These are phyloP conservation scores for Phytophthora fragariae DNA, from an alignment of 352 stramenopile genomes.

Conservation along the genomic window DNA sequence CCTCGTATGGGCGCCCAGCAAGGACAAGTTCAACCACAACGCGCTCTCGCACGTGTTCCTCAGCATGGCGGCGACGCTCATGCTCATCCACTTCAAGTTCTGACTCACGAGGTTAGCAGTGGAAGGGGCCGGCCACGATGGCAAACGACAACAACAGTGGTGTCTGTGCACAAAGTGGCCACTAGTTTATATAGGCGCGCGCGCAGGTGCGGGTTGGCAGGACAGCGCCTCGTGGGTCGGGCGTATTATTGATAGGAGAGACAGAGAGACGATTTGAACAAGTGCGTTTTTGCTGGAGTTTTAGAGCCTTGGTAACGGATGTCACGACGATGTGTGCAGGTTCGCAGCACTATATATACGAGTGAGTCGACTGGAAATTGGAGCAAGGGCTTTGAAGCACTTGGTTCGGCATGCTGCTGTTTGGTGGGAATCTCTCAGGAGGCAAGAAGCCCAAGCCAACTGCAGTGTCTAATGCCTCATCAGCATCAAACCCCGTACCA, in stretches of 20 bases:
- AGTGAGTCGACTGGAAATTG: background rate
- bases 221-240: conserved; percentile 5
- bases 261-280: conserved; percentile 23
- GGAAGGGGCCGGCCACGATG: background rate
- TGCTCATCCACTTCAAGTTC: conserved; percentile 85
- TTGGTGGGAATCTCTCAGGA: conserved; percentile 67
- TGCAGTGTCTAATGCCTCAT: conserved; percentile 7
- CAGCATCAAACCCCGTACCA: background rate
- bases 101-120: conserved; percentile 30
- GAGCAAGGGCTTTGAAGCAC: background rate
- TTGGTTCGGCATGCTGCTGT: conserved; percentile 58
- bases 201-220: conserved; percentile 3
- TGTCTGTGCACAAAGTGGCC: conserved; percentile 13
- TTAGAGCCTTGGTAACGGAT: too few species aligned
- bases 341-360: background rate
- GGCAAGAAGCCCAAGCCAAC: conserved; percentile 29
- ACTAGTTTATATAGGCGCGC: conserved; percentile 34
- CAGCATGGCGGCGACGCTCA: conserved; percentile 81
- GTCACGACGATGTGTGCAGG: too few species aligned
- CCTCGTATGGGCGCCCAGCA: conserved; percentile 81
- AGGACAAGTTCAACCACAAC: conserved; percentile 91
- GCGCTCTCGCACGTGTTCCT: conserved; percentile 88
- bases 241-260: conserved; percentile 36
- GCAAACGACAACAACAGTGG: background rate
- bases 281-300: too few species aligned